A percentile compares a stretch with the other conserved stretches of the same genome.
Conservation (phyloP, 495 filamentous ascomycete species). For the Hypoxylon lienhwacheense region DNA sequence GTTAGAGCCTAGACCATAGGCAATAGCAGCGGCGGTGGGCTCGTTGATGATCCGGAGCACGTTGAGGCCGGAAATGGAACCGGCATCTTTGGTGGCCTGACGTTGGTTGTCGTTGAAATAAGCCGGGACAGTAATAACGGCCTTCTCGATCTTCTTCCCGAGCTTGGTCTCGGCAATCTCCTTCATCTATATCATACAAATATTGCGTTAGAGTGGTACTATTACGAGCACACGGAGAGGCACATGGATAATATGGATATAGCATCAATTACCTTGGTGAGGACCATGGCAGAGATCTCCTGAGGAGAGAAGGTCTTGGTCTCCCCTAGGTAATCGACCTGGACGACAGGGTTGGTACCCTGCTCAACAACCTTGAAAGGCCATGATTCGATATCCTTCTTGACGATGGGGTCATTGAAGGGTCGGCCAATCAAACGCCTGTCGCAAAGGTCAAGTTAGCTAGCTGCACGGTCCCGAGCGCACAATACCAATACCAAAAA, state of each 20-base stretch:
- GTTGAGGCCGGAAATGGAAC: constrained; percentile 95
- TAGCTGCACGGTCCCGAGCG: constrained; percentile 21
- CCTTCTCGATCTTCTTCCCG: constrained; percentile 95
- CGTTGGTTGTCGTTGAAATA: constrained; percentile 99
- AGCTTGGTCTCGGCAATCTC: constrained; percentile 97
- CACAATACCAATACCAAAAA: neutral
- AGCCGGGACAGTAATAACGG: constrained; percentile 95
- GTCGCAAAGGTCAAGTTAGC: constrained; percentile 21
- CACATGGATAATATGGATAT: too few species aligned
- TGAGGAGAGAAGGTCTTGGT: constrained; percentile 94
- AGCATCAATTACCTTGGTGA: constrained; percentile 74
- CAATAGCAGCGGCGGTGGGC: constrained; percentile 94
- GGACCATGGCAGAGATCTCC: constrained; percentile 96
- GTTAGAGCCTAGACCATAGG: constrained; percentile 92
- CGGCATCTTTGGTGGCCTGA: constrained; percentile 98
- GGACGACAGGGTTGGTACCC: constrained; percentile 83
- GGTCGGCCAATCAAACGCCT: constrained; percentile 94
- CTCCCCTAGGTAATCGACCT: constrained; percentile 95
- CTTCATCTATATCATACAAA: constrained; percentile 81
- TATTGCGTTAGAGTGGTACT: constrained; percentile 27
- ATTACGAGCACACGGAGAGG: neutral
- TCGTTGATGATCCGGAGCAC: constrained; percentile 99
- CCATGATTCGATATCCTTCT: constrained; percentile 97
- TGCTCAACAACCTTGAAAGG: constrained; percentile 97
- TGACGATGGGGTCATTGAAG: constrained; percentile 92